phyloP scores from a whole-genome alignment of 192 early-diverging fungal species.

The Coemansia sp. region DNA sequence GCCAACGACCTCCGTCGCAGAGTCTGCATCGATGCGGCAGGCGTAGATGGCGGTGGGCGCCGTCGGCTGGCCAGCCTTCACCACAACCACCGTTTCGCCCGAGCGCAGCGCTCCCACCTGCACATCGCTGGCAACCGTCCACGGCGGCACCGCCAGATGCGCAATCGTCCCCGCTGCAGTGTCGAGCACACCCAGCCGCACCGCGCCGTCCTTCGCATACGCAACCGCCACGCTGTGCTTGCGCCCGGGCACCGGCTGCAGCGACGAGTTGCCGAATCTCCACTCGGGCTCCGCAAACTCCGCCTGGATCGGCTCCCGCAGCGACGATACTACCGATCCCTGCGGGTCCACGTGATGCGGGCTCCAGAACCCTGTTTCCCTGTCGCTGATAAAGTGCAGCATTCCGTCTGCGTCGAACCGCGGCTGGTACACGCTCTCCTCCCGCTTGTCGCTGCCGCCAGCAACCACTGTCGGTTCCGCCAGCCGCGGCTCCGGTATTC shows the following conservation, averaged over 20 bases:
- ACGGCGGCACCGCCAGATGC: slow-evolving; percentile 36
- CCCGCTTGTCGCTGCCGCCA: slow-evolving; percentile 24
- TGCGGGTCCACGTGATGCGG: slow-evolving; percentile 56
- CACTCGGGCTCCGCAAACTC: slow-evolving; percentile 69
- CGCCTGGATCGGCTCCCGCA: slow-evolving; percentile 54
- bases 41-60: slow-evolving; percentile 32
- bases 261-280: slow-evolving; percentile 50
- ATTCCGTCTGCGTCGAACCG: slow-evolving; percentile 58
- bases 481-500: slow-evolving; percentile 2
- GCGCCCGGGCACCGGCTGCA: slow-evolving; percentile 35
- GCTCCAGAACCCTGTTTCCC: slow-evolving; percentile 69
- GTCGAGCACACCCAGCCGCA: slow-evolving; percentile 34
- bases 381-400: slow-evolving; percentile 68
- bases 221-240: slow-evolving; percentile 25
- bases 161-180: slow-evolving; percentile 26
- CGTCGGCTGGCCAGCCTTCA: slow-evolving; percentile 36
- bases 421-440: slow-evolving; percentile 63
- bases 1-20: neutral
- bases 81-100: slow-evolving; percentile 35
- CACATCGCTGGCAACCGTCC: slow-evolving; percentile 30
- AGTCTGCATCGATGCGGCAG: slow-evolving; percentile 32
- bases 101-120: slow-evolving; percentile 33
- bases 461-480: slow-evolving; percentile 23
- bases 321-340: slow-evolving; percentile 38
- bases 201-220: slow-evolving; percentile 15